Evolutionary conservation across 495 filamentous ascomycete species (phyloP).

Genomic region (Neurospora sp.): DNA sequence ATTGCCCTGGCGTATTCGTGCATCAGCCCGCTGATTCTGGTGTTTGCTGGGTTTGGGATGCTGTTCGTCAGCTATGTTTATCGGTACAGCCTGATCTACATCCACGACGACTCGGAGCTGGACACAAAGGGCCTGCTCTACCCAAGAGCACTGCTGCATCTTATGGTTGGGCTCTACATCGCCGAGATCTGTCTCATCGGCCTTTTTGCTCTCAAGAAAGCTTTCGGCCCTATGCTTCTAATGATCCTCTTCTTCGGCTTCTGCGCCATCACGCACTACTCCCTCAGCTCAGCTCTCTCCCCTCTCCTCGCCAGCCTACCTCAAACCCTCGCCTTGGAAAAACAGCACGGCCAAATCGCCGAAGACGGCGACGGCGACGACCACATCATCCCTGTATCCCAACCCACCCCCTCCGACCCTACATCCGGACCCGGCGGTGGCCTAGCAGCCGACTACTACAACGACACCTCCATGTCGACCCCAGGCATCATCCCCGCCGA

Average conservation of each 20-base stretch:
- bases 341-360: conserved; percentile 42
- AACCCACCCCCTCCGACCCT: conserved; percentile 4
- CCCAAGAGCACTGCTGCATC: conserved; percentile 68
- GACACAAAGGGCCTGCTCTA: conserved; percentile 82
- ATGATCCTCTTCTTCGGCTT: conserved; percentile 65
- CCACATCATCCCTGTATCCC: conserved; percentile 5
- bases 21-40: conserved; percentile 82
- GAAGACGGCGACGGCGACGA: conserved; percentile 18
- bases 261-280: conserved; percentile 66
- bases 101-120: conserved; percentile 55
- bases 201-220: conserved; percentile 60
- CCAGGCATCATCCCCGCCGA: not conserved
- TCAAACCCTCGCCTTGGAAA: conserved; percentile 35
- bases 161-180: conserved; percentile 74
- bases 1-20: conserved; percentile 66
- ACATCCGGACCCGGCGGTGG: conserved; percentile 1
- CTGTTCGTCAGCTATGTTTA: conserved; percentile 75
- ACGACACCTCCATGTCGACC: conserved; percentile 17
- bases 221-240: conserved; percentile 61
- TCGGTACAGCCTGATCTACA: conserved; percentile 67
- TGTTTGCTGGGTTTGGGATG: conserved; percentile 68
- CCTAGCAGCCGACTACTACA: conserved; percentile 31
- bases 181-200: conserved; percentile 71
- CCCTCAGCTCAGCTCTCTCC: conserved; percentile 63
- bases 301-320: conserved; percentile 67